A percentile compares a stretch with the other conserved stretches of the same genome.
phyloP scores from a whole-genome alignment of 257 asterid genomes.

The Jacaranda mimosifolia region DNA sequence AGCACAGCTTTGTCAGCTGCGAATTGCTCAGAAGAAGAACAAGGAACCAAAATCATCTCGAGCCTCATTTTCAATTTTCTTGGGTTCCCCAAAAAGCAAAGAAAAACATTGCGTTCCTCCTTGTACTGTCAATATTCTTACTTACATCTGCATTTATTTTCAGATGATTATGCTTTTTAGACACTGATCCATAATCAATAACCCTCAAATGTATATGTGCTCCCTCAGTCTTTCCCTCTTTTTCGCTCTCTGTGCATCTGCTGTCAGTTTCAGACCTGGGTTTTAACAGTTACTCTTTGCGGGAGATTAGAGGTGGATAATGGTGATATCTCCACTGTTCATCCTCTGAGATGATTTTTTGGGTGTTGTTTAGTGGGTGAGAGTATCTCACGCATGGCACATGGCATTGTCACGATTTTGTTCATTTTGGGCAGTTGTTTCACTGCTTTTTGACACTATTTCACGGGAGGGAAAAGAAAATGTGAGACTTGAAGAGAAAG shows the following conservation, averaged over 20 bases:
- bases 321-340: conserved; percentile 36
- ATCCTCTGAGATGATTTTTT: conserved; percentile 21
- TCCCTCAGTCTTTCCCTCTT: conserved; percentile 41
- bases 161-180: conserved; percentile 51
- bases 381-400: conserved; percentile 50
- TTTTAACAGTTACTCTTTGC: conserved; percentile 44
- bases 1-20: conserved; percentile 49
- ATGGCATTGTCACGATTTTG: conserved; percentile 37
- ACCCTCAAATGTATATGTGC: background rate
- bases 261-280: conserved; percentile 57
- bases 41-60: conserved; percentile 26
- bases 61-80: conserved; percentile 34
- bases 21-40: conserved; percentile 15
- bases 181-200: conserved; percentile 39
- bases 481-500: conserved; percentile 31
- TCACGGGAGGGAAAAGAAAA: conserved; percentile 36
- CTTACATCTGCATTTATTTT: conserved; percentile 35
- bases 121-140: conserved; percentile 38
- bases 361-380: conserved; percentile 45
- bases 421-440: conserved; percentile 38
- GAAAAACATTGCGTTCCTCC: conserved; percentile 36
- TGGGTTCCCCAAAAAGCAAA: conserved; percentile 25
- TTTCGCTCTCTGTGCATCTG: conserved; percentile 47
- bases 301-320: conserved; percentile 34
- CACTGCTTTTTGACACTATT: conserved; percentile 33